Conservation (phyloP, 2,329 filamentous ascomycete genomes). For the Trichoderma atroviride region DNA sequence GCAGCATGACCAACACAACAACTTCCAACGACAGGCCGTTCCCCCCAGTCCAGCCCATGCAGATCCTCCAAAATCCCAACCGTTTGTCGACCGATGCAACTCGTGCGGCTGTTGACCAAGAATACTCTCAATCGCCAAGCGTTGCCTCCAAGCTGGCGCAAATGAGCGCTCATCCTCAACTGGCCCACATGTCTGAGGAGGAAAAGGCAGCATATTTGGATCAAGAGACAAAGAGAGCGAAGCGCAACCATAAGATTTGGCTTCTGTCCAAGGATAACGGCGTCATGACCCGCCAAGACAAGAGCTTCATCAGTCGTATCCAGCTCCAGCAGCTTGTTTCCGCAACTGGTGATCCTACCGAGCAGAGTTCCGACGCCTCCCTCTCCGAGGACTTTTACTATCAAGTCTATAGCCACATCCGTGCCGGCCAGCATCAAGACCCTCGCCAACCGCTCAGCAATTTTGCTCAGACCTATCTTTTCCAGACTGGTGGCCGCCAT, state of each 20-base stretch:
- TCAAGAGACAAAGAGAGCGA: conserved; percentile 91
- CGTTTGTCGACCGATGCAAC: conserved; percentile 56
- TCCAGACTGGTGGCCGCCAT: conserved; percentile 86
- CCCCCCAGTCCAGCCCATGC: conserved; percentile 62
- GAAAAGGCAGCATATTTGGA: conserved; percentile 82
- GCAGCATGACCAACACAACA: conserved; percentile 32
- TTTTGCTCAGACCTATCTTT: conserved; percentile 96
- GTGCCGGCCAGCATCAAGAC: conserved; percentile 84
- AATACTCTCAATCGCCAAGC: conserved; percentile 53
- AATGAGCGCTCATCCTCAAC: conserved; percentile 41
- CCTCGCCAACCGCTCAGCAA: conserved; percentile 92
- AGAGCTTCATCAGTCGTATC: conserved; percentile 98
- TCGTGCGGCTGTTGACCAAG: conserved; percentile 43
- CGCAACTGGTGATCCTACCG: conserved; percentile 83
- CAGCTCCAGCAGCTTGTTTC: conserved; percentile 95
- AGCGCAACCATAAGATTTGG: conserved; percentile 98
- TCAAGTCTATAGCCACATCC: conserved; percentile 93
- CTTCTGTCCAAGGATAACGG: conserved; percentile 91
- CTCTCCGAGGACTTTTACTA: conserved; percentile 97
- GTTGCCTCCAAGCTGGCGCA: conserved; percentile 46
- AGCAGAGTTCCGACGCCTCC: conserved; percentile 76
- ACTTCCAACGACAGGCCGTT: conserved; percentile 40
- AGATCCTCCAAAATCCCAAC: conserved; percentile 80
- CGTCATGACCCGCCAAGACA: conserved; percentile 97
- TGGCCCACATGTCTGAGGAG: conserved; percentile 77